These are phyloP conservation scores for Globisporangium iwayamae DNA, from an alignment of 352 stramenopile genomes.

Conservation along the genomic window DNA sequence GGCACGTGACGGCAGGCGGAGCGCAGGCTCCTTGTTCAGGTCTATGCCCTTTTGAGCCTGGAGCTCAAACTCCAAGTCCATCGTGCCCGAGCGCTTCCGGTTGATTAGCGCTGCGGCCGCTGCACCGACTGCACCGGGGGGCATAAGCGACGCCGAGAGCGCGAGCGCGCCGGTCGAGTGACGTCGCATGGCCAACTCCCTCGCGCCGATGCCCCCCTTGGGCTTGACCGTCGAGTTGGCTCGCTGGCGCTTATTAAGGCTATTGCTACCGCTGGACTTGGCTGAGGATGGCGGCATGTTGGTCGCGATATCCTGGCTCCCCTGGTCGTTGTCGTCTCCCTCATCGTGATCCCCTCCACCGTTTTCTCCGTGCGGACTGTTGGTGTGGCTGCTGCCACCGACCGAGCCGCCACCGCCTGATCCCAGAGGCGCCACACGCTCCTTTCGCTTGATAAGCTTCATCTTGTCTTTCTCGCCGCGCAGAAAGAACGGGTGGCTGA, in stretches of 20 bases:
- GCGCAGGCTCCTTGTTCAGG: slow-evolving; percentile 23
- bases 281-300: slow-evolving; percentile 4
- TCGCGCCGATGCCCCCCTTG: slow-evolving; percentile 8
- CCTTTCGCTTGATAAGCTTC: slow-evolving; percentile 76
- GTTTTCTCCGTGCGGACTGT: neutral
- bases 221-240: slow-evolving; percentile 10
- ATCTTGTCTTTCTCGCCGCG: slow-evolving; percentile 57
- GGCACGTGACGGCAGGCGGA: slow-evolving; percentile 23
- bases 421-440: slow-evolving; percentile 22
- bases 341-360: neutral
- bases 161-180: slow-evolving; percentile 48
- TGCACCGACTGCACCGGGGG: slow-evolving; percentile 18
- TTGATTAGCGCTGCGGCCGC: slow-evolving; percentile 6
- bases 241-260: slow-evolving; percentile 4
- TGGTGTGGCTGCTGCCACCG: slow-evolving; percentile 1
- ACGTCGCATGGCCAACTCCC: slow-evolving; percentile 22
- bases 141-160: slow-evolving; percentile 26
- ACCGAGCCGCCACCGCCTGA: no score
- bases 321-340: neutral
- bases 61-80: slow-evolving; percentile 17
- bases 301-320: neutral
- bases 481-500: slow-evolving; percentile 68
- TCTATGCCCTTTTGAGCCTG: slow-evolving; percentile 12
- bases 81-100: slow-evolving; percentile 17
- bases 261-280: neutral